phyloP scores from a whole-genome alignment of 2,329 filamentous ascomycete species.

The Xylariaceae sp. region DNA sequence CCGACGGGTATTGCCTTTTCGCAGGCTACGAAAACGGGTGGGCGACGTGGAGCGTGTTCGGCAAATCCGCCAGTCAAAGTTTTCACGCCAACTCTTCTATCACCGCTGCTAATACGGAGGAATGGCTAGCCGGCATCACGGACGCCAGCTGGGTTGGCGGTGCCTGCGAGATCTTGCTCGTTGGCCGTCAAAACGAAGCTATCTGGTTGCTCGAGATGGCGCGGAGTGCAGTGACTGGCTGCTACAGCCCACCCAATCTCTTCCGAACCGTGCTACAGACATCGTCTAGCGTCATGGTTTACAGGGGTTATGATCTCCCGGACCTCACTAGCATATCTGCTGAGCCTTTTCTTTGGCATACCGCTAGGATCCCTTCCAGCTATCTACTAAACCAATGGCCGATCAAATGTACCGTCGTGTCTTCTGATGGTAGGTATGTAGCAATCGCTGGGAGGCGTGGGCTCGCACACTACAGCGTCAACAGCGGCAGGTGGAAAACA shows the following conservation, averaged over 20 bases:
- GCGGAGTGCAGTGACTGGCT: conserved; percentile 88
- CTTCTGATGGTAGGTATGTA: conserved; percentile 89
- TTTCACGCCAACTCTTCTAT: conserved; percentile 71
- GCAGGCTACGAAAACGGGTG: conserved; percentile 91
- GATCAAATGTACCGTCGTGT: conserved; percentile 83
- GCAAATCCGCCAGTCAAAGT: conserved; percentile 83
- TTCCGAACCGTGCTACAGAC: conserved; percentile 88
- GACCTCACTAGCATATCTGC: conserved; percentile 90
- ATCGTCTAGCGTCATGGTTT: conserved; percentile 85
- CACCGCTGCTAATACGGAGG: conserved; percentile 70
- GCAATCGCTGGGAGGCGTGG: conserved; percentile 94
- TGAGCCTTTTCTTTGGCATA: conserved; percentile 94
- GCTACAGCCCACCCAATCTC: conserved; percentile 88
- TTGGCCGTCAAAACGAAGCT: conserved; percentile 70
- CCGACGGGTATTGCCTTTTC: conserved; percentile 95
- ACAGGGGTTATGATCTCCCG: conserved; percentile 88
- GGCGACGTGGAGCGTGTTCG: conserved; percentile 97
- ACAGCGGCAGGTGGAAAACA: conserved; percentile 93
- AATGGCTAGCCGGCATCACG: conserved; percentile 79
- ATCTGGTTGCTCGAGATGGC: conserved; percentile 92
- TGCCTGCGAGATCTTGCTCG: conserved; percentile 81
- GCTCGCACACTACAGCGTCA: conserved; percentile 92
- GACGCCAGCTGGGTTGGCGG: conserved; percentile 86
- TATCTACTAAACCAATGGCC: conserved; percentile 96
- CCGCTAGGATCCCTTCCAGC: conserved; percentile 77